Evolutionary conservation across 257 asterid species (phyloP), one percentile per base, ranked within the genome.

Genomic region (Paulownia fortunei): DNA sequence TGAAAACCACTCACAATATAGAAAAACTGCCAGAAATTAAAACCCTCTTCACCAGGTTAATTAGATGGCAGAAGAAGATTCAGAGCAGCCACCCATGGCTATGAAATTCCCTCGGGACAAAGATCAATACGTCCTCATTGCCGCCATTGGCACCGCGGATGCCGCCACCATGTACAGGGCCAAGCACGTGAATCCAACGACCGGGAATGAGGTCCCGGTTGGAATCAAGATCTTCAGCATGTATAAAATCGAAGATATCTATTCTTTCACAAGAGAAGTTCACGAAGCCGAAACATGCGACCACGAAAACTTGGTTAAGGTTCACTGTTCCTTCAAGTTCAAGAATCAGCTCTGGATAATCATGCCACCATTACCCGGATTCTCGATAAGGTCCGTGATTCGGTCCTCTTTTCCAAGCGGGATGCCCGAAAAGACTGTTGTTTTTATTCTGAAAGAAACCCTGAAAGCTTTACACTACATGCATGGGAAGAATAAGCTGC

Each of bases 271-370:
- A n/a, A 30, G n/a, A 19, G 23, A 19, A 15, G n/a, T 75, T 6
- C 54, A 75, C 64, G 19, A 10, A 62, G 72, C 72, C 9, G 54
- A 47, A 30, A 4, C 9, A 0, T 8, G 69, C 37, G 75, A 65
- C 34, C 80, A 76, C 9, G 47, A 66, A 39, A 76, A 66, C 69
- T 0, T 54, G 16, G 32, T 76, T 2, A 76, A 76, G n/a, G 67
- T 76, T 36, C 32, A 76, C 24, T 37, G 73, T 32, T 64, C 74
- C 13, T 63, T 63, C 79, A 49, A 0, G 30, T 7, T 24, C 18
- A 16, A 12, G 0, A 56, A 65, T 1, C 26, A 15, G 1, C 74
- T 76, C 42, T 76, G 80, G 80, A 26, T 76, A 11, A 12, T 65
- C 74, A 76, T 49, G 56, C 42, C 80, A 0, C 74, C 36, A 15